Base-by-base conservation (phyloP, 2,329 filamentous ascomycete genomes). In the Aureobasidium uvarum region DNA sequence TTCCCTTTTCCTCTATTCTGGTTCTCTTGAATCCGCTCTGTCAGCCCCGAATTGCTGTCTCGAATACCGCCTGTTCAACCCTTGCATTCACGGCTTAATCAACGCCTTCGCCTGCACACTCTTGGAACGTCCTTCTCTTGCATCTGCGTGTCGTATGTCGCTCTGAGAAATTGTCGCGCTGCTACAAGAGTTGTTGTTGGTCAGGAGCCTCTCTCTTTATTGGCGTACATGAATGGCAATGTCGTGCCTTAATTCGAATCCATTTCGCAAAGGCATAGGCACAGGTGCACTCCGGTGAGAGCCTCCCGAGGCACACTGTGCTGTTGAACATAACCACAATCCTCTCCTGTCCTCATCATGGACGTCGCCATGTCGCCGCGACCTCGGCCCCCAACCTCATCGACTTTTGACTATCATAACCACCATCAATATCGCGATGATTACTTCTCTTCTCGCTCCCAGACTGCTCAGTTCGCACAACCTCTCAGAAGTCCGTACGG, bases 221-320 rank as follows among this genome's bases (percentile, higher is more conserved):
- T 13, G 28, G 39, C 46, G 39, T 60, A 58, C 54, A 63, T 60
- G 65, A 62, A 52, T 52, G 62, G 56, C 52, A 51, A 58, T 66
- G 62, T 65, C 46, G 67, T 50, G 66, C 59, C 56, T 48, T 60
- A 62, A 55, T n/a, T 52, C 45, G 55, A 59, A 62, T 45, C 45
- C 56, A 33, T 63, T 55, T 72, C 73, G 72, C 69, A 74, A 71
- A 72, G 74, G 74, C 68, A 74, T 76, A 69, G 75, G 72, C 68
- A 74, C 72, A 63, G 69, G 68, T 68, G 71, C 70, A 56, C 65
- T 68, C 65, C 70, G 69, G 71, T 75, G 72, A 75, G 65, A 65
- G 33, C 31, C 51, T 33, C 23, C 48, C 36, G 59, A 63, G 60
- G 46, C 48, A 64, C 66, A 38, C 59, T 59, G 65, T 66, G 59